A percentile compares a stretch with the other conserved stretches of the same genome.
Evolutionary conservation across 805 yeast genomes (phyloP).

Genomic region (Candida berthetii): DNA sequence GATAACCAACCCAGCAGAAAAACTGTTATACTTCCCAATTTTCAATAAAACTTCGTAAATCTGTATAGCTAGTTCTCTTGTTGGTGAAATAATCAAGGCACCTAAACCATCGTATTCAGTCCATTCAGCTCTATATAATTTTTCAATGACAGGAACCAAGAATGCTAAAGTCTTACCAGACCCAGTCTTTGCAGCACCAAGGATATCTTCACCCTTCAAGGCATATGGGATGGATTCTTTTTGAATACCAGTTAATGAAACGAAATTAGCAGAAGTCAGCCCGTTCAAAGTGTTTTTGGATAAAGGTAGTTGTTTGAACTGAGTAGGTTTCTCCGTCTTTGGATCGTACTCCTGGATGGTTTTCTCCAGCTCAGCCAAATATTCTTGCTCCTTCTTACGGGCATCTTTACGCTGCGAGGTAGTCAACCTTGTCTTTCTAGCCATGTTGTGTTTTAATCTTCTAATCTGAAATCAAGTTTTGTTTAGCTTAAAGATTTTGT

Average conservation of each 20-base stretch:
- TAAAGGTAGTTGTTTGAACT: constrained; percentile 76
- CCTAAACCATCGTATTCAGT: constrained; percentile 41
- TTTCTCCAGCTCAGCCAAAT: constrained; percentile 37
- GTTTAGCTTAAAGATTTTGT: no score
- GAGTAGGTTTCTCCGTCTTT: constrained; percentile 28
- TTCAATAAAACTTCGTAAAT: constrained; percentile 61
- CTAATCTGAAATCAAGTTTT: no score
- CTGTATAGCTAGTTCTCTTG: constrained; percentile 67
- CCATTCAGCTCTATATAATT: constrained; percentile 37
- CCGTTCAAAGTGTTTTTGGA: constrained; percentile 63
- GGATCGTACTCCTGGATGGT: constrained; percentile 51
- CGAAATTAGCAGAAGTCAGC: constrained; percentile 69
- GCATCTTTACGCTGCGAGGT: constrained; percentile 29
- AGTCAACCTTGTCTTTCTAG: constrained; percentile 26
- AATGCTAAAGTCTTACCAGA: constrained; percentile 94
- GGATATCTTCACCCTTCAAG: constrained; percentile 81
- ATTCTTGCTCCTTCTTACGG: constrained; percentile 29
- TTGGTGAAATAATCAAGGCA: constrained; percentile 65
- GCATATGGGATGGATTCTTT: constrained; percentile 69
- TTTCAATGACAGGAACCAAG: constrained; percentile 76
- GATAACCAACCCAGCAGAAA: constrained; percentile 60
- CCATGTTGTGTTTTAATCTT: constrained; percentile 24
- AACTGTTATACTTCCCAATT: constrained; percentile 54
- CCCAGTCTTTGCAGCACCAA: constrained; percentile 96
- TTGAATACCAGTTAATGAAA: constrained; percentile 83